phyloP scores from a whole-genome alignment of 495 filamentous ascomycete species.

The Hamigera avellanea region DNA sequence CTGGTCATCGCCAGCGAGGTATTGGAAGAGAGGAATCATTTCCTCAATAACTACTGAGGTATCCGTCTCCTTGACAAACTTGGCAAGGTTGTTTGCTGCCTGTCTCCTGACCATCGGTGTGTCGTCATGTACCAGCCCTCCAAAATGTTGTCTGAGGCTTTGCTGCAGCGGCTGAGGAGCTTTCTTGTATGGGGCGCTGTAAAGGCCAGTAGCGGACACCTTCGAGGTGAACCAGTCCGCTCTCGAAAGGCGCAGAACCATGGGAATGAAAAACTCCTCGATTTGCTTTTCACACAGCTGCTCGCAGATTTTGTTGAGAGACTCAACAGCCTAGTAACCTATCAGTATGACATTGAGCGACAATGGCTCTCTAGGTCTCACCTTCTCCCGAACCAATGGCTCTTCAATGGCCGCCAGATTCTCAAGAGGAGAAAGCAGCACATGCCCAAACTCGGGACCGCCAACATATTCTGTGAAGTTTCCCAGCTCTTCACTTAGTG shows the following conservation, averaged over 20 bases:
- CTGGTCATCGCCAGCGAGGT: slow-evolving; percentile 89
- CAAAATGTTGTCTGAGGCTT: slow-evolving; percentile 79
- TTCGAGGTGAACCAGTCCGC: slow-evolving; percentile 99
- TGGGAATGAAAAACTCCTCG: slow-evolving; percentile 92
- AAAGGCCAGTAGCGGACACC: slow-evolving; percentile 92
- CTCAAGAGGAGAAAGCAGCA: slow-evolving; percentile 91
- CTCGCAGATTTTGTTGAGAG: slow-evolving; percentile 95
- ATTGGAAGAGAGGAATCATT: slow-evolving; percentile 98
- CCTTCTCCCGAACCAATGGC: slow-evolving; percentile 94
- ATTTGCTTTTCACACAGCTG: slow-evolving; percentile 83
- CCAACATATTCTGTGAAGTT: slow-evolving; percentile 96
- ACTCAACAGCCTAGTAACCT: slow-evolving; percentile 74
- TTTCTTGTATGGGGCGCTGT: slow-evolving; percentile 83
- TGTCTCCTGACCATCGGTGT: slow-evolving; percentile 98
- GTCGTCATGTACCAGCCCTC: slow-evolving; percentile 89
- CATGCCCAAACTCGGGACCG: slow-evolving; percentile 85
- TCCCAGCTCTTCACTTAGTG: slow-evolving; percentile 90
- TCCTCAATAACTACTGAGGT: slow-evolving; percentile 84
- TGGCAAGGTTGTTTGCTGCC: slow-evolving; percentile 89
- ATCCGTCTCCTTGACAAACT: slow-evolving; percentile 95
- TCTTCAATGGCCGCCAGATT: slow-evolving; percentile 98
- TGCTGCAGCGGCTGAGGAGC: slow-evolving; percentile 76
- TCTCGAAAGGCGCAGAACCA: slow-evolving; percentile 89
- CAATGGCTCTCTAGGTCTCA: slow-evolving; percentile 20
- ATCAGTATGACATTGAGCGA: slow-evolving; percentile 11